These are phyloP conservation scores for Cladorrhinum sp. DNA, from an alignment of 2,329 filamentous ascomycete species.

Conservation along the genomic window DNA sequence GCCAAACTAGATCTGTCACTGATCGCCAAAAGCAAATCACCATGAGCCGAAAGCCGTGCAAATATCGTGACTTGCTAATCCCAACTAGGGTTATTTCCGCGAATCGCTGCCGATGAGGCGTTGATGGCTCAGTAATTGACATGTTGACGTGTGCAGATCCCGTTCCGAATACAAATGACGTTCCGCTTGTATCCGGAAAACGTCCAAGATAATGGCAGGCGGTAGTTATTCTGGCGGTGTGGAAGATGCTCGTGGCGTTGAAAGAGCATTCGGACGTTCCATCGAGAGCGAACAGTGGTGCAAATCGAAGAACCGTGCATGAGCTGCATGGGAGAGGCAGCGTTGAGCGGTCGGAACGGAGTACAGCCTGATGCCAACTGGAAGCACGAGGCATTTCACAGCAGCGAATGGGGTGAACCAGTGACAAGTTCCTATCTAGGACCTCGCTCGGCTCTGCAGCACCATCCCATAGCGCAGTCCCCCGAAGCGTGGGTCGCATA, in stretches of 20 bases:
- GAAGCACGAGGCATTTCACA: background rate
- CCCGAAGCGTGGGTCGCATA: background rate
- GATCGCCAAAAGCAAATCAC: background rate
- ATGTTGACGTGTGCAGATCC: constrained; percentile 2
- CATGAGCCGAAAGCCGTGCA: background rate
- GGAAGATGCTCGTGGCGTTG: background rate
- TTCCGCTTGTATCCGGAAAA: background rate
- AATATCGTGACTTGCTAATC: background rate
- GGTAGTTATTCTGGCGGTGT: constrained; percentile 7
- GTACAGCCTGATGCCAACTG: background rate
- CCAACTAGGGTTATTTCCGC: constrained; percentile 1
- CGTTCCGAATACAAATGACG: background rate
- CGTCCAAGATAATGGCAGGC: background rate
- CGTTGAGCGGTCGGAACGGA: background rate
- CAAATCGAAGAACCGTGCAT: constrained; percentile 8
- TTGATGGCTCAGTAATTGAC: constrained; percentile 10
- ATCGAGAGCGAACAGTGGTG: background rate
- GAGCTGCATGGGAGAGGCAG: constrained; percentile 1
- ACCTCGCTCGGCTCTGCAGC: background rate
- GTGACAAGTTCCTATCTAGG: constrained; percentile 1
- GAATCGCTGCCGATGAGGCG: constrained; percentile 2
- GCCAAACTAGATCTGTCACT: background rate
- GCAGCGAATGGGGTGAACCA: background rate
- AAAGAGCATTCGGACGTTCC: background rate
- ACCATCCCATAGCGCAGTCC: background rate